Percentiles rank a stretch among this genome's conserved stretches.
phyloP scores from a whole-genome alignment of 2,329 filamentous ascomycete genomes.

The Pestalotiopsis sp. region DNA sequence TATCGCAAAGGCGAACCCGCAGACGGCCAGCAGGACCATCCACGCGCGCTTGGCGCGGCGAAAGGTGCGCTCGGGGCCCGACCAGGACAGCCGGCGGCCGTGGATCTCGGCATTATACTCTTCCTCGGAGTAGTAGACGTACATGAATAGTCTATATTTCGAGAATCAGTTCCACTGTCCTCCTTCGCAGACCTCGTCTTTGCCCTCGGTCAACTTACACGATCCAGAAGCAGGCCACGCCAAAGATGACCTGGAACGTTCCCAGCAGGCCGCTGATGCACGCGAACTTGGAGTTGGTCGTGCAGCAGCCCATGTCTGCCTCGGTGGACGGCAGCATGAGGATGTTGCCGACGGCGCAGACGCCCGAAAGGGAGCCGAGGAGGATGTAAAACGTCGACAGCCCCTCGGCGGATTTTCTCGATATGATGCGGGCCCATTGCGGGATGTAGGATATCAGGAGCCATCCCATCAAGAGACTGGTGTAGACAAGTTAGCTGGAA shows the following conservation, averaged over 20 bases:
- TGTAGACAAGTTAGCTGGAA: not conserved
- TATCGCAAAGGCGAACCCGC: slow-evolving; percentile 19
- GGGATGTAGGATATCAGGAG: slow-evolving; percentile 10
- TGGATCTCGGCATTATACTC: slow-evolving; percentile 29
- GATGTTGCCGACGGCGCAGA: slow-evolving; percentile 17
- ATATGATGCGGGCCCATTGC: slow-evolving; percentile 12
- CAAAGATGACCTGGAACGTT: slow-evolving; percentile 24
- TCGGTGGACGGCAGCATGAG: slow-evolving; percentile 22
- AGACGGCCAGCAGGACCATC: slow-evolving; percentile 23
- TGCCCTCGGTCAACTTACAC: slow-evolving; percentile 10
- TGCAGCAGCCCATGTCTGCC: slow-evolving; percentile 24
- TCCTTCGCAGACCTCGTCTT: not conserved
- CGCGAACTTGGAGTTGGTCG: slow-evolving; percentile 20
- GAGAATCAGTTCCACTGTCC: not conserved
- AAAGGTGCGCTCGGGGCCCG: slow-evolving; percentile 28
- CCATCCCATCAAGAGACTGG: slow-evolving; percentile 10
- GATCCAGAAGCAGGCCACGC: slow-evolving; percentile 23
- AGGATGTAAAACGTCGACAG: slow-evolving; percentile 13
- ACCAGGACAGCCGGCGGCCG: slow-evolving; percentile 25
- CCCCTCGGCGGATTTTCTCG: slow-evolving; percentile 9
- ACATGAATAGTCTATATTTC: slow-evolving; percentile 19
- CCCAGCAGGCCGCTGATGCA: slow-evolving; percentile 24
- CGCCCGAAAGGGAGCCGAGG: slow-evolving; percentile 10
- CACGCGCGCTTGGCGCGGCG: slow-evolving; percentile 28
- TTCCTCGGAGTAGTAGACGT: slow-evolving; percentile 29